Conservation (phyloP, 257 asterid genomes). For the Solanum medicagineum region DNA sequence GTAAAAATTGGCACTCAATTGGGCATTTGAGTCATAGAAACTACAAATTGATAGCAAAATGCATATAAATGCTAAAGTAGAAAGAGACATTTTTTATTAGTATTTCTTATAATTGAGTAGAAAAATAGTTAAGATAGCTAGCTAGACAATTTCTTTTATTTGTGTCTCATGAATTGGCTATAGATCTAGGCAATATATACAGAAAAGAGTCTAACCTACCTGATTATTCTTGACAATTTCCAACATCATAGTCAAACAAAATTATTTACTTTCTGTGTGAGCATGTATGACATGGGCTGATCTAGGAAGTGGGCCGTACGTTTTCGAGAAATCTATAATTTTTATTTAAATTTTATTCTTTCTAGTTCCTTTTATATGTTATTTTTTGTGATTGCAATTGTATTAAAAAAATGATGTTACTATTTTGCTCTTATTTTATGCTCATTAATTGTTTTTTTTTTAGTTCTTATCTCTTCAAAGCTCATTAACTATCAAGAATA, state of each 20-base stretch:
- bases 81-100: neutral
- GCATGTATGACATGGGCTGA: neutral
- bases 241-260: neutral
- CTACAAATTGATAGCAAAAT: neutral
- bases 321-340: no score
- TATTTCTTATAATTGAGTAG: neutral
- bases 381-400: no score
- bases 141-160: neutral
- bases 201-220: neutral
- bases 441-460: no score
- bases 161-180: neutral
- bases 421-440: no score
- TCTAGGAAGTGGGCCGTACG: no score
- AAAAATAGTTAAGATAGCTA: neutral
- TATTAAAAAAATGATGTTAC: no score
- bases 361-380: no score
- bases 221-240: neutral
- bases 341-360: no score
- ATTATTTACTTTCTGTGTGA: neutral
- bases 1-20: constrained; percentile 37
- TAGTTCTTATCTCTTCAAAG: no score
- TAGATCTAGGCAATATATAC: neutral
- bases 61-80: neutral
- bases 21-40: constrained; percentile 27
- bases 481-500: no score